These are phyloP conservation scores for Pythium chondricola DNA, from an alignment of 352 stramenopile species.

Conservation along the genomic window DNA sequence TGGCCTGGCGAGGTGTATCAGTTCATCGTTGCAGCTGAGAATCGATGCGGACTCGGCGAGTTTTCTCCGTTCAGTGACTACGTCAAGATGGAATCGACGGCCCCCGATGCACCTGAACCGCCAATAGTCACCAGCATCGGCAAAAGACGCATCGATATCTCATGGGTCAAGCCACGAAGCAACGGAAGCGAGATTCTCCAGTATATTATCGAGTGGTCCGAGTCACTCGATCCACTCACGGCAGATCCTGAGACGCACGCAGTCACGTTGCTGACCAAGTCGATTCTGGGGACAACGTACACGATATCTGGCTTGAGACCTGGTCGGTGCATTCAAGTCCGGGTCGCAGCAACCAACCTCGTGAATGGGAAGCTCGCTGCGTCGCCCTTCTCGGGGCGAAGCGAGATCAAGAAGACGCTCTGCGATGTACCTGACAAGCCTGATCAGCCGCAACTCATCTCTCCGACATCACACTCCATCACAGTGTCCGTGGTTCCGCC, in stretches of 20 bases:
- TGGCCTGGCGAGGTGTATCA: slow-evolving; percentile 72
- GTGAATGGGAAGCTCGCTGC: slow-evolving; percentile 46
- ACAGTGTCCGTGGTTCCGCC: slow-evolving; percentile 29
- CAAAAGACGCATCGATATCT: slow-evolving; percentile 32
- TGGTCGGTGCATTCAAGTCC: slow-evolving; percentile 30
- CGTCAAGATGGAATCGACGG: slow-evolving; percentile 60
- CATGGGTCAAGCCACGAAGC: slow-evolving; percentile 50
- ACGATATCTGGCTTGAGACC: slow-evolving; percentile 32
- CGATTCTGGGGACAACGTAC: slow-evolving; percentile 42
- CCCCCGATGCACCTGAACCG: slow-evolving; percentile 34
- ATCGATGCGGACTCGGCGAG: slow-evolving; percentile 50
- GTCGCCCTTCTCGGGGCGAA: slow-evolving; percentile 39
- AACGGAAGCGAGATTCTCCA: slow-evolving; percentile 71
- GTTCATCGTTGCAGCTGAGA: slow-evolving; percentile 61
- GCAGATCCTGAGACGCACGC: neutral
- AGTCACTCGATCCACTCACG: slow-evolving; percentile 10
- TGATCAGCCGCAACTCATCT: slow-evolving; percentile 15
- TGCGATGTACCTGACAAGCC: slow-evolving; percentile 44
- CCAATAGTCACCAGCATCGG: slow-evolving; percentile 31
- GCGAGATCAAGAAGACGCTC: slow-evolving; percentile 26
- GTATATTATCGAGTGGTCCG: slow-evolving; percentile 52
- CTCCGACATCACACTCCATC: slow-evolving; percentile 35
- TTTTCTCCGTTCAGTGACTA: slow-evolving; percentile 70
- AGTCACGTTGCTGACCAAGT: slow-evolving; percentile 38
- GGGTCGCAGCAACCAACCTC: slow-evolving; percentile 55